Conservation (phyloP, 345 rosid genomes). For the Jatropha curcas region DNA sequence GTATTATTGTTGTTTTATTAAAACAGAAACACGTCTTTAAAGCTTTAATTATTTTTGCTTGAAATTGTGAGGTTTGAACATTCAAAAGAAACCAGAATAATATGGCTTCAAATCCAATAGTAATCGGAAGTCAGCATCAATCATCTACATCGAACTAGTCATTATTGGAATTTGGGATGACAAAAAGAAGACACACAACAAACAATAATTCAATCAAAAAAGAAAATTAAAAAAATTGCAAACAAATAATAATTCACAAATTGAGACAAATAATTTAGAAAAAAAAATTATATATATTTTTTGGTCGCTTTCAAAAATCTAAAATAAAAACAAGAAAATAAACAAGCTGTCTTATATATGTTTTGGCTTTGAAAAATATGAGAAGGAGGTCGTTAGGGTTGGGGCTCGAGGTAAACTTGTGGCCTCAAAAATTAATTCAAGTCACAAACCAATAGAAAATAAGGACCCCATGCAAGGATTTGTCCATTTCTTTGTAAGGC, state of each 20-base stretch:
- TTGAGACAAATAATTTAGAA: neutral
- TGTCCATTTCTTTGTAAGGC: neutral
- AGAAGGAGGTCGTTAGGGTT: too few relatives aligned
- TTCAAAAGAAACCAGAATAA: neutral
- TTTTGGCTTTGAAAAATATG: neutral
- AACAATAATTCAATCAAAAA: neutral
- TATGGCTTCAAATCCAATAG: neutral
- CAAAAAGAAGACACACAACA: conserved; percentile 19
- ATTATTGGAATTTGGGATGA: conserved; percentile 20
- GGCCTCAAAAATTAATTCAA: conserved; percentile 14
- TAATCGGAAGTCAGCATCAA: neutral
- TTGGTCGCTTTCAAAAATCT: conserved; percentile 18
- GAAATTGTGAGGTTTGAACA: neutral
- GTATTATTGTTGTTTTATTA: neutral
- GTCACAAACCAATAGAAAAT: conserved; percentile 1
- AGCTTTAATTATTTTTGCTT: neutral
- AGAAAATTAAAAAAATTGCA: too few relatives aligned
- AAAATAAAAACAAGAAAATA: neutral
- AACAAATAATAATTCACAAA: too few relatives aligned
- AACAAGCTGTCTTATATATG: neutral
- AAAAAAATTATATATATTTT: neutral
- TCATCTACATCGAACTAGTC: neutral
- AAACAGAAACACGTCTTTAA: neutral
- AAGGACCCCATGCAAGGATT: conserved; percentile 14
- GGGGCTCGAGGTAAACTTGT: neutral